Conservation (phyloP, 306 rosid genomes). For the Acacia crassicarpa region DNA sequence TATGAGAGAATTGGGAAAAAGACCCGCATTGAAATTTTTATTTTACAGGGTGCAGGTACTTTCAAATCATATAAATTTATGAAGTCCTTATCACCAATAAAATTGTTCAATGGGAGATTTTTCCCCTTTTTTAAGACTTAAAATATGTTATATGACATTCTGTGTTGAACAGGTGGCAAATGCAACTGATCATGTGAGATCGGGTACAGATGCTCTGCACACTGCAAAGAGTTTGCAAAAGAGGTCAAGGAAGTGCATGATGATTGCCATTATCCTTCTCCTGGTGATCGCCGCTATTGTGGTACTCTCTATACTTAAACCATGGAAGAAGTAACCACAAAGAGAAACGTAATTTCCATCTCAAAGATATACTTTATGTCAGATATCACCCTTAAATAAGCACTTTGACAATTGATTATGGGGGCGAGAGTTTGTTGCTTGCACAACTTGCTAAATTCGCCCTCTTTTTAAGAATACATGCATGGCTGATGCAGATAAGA, state of each 20-base stretch:
- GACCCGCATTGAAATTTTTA: too few species aligned
- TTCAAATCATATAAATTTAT: too few species aligned
- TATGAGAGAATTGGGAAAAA: too few species aligned
- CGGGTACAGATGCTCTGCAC: slow-evolving; percentile 71
- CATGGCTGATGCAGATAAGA: slow-evolving; percentile 16
- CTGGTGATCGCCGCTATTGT: slow-evolving; percentile 64
- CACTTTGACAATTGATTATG: slow-evolving; percentile 2
- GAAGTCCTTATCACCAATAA: too few species aligned
- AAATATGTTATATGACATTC: background rate
- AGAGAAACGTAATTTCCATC: slow-evolving; percentile 23
- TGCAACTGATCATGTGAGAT: slow-evolving; percentile 71
- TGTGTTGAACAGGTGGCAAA: slow-evolving; percentile 67
- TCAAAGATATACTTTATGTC: background rate
- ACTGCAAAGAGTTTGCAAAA: slow-evolving; percentile 75
- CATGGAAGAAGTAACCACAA: slow-evolving; percentile 62
- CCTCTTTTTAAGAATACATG: slow-evolving; percentile 1
- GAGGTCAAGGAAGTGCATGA: slow-evolving; percentile 91
- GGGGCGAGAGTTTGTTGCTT: background rate
- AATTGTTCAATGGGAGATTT: too few species aligned
- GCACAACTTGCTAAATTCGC: slow-evolving; percentile 1
- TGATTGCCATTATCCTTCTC: slow-evolving; percentile 63
- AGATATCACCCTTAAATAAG: background rate
- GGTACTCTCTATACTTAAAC: slow-evolving; percentile 61
- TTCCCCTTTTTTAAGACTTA: too few species aligned
- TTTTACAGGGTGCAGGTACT: too few species aligned